phyloP scores from a whole-genome alignment of 768 basidiomycete species.

The Grammothele lineata region DNA sequence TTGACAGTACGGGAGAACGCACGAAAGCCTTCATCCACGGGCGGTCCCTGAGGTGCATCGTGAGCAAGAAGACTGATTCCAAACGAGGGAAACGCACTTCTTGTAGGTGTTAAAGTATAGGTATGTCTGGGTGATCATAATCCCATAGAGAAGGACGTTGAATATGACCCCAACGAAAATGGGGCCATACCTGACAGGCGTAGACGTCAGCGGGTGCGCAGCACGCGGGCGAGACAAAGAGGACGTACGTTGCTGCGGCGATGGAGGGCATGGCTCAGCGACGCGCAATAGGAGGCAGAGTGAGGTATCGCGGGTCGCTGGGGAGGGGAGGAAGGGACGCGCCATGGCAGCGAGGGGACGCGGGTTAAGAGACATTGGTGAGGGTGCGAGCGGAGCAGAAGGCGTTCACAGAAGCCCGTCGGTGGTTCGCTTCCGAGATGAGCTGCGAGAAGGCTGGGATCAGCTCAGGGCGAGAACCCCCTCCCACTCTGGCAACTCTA shows the following conservation, averaged over 20 bases:
- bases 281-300: too few relatives aligned
- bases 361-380: too few relatives aligned
- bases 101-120: conserved; percentile 43
- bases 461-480: too few relatives aligned
- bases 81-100: conserved; percentile 21
- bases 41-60: conserved; percentile 33
- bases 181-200: conserved; percentile 38
- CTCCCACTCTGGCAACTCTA: too few relatives aligned
- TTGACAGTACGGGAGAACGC: conserved; percentile 8
- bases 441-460: too few relatives aligned
- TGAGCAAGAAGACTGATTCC: background rate
- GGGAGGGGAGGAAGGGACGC: too few relatives aligned
- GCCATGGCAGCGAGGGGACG: too few relatives aligned
- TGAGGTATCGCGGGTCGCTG: too few relatives aligned
- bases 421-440: too few relatives aligned
- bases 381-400: too few relatives aligned
- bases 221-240: background rate
- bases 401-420: too few relatives aligned
- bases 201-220: background rate
- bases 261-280: conserved; percentile 8
- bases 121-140: conserved; percentile 46
- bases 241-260: conserved; percentile 12
- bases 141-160: conserved; percentile 45
- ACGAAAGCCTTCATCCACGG: conserved; percentile 45
- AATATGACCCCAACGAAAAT: conserved; percentile 45